Base-by-base conservation (phyloP, 139 green algal genomes). In the Coelastrella sp. region DNA sequence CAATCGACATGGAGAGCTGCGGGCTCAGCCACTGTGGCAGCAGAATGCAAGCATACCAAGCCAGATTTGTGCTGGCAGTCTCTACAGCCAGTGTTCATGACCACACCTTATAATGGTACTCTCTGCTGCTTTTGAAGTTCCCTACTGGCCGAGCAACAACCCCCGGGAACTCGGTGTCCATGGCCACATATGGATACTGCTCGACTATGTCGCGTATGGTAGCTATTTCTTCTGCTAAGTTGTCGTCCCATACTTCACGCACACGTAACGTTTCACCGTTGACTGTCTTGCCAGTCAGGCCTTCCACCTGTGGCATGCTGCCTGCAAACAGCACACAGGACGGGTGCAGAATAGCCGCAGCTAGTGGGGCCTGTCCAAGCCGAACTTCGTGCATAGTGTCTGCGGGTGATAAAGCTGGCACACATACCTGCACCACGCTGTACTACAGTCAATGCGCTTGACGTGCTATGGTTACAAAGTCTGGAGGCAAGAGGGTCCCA, bases 151-250 rank as follows among this genome's bases (percentile, higher is more conserved):
- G 92, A 3, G 96, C 97, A 5, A 99, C 98, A 22, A 99, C 97
- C 5, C 98, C 98, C 91, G 98, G 91, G 76, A 96, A 96, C 94
- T 99, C 98, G 17, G 98, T 99, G 93, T 99, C 98, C 98, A 99
- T 99, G 5, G 98, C 98, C 2, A 99, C 73, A 85, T 96, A 99
- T 0, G 98, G 97, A 82, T 98, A 99, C 0, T 97, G 91, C 19
- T 99, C 97, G 23, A 99, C 96, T 2, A 99, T 94, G 58, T 98
- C 90, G 5, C 97, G 93, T 7, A 99, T 98, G 3, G 99, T 85
- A 59, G 94, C 92, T 84, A 99, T 96, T 90, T 99, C 98, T 5
- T 96, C 92, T 23, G 99, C 98, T 57, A 99, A 78, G 90, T 99
- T 99, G 81, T 99, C 95, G 16, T 94, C 92, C 98, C 98, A 99